Conservation (phyloP, 1,139 yeast genomes). For the Kluyveromyces marxianus region DNA sequence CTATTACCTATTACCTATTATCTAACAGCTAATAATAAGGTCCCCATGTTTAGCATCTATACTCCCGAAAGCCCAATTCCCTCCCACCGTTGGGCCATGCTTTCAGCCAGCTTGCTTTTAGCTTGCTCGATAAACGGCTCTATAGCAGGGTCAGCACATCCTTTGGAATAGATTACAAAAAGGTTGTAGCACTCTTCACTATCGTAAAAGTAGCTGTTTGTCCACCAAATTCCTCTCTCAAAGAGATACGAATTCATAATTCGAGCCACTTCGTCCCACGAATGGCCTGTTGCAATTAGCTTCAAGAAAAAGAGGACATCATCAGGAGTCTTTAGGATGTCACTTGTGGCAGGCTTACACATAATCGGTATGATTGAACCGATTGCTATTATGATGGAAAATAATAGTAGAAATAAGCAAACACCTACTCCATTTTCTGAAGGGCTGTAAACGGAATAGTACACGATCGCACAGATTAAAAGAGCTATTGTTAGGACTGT, state of each 20-base stretch:
- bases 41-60: no score
- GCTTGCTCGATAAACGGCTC: not conserved
- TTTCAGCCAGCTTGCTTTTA: not conserved
- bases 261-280: not conserved
- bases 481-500: not conserved
- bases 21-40: no score
- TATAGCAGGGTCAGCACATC: not conserved
- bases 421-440: not conserved
- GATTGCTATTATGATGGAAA: not conserved
- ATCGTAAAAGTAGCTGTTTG: not conserved
- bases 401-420: not conserved
- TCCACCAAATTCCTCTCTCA: not conserved
- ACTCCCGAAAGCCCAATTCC: not conserved
- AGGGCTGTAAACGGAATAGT: not conserved
- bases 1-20: no score
- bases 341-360: not conserved
- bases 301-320: not conserved
- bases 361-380: not conserved
- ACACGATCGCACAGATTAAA: not conserved
- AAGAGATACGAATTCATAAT: not conserved
- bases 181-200: not conserved
- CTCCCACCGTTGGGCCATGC: not conserved
- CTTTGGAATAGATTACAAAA: not conserved
- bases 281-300: not conserved
- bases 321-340: not conserved